These are phyloP conservation scores for Alternaria ethzedia DNA, from an alignment of 2,329 filamentous ascomycete species.

Conservation along the genomic window DNA sequence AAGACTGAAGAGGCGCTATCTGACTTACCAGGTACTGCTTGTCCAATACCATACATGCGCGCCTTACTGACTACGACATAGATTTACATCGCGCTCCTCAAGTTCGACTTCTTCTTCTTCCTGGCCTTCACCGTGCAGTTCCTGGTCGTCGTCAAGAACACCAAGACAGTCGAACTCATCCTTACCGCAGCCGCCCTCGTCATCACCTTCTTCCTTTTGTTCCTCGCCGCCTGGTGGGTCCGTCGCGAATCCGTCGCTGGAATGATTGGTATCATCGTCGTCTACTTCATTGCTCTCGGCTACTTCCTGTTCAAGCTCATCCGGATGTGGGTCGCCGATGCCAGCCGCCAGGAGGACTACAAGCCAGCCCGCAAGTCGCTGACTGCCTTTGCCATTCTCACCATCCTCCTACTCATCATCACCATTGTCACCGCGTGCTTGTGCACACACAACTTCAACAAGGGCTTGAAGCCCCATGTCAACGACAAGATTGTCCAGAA, in stretches of 20 bases:
- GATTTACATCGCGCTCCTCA: slow-evolving; percentile 97
- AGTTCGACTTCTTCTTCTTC: slow-evolving; percentile 99
- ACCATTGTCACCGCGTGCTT: slow-evolving; percentile 87
- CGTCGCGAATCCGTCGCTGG: slow-evolving; percentile 80
- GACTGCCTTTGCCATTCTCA: slow-evolving; percentile 93
- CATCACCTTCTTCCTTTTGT: slow-evolving; percentile 85
- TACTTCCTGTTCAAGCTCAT: slow-evolving; percentile 99
- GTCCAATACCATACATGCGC: background rate
- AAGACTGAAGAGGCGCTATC: slow-evolving; percentile 93
- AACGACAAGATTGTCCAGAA: slow-evolving; percentile 61
- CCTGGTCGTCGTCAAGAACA: slow-evolving; percentile 80
- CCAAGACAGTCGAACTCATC: slow-evolving; percentile 75
- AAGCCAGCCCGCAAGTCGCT: slow-evolving; percentile 80
- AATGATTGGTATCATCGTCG: slow-evolving; percentile 77
- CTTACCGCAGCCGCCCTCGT: slow-evolving; percentile 90
- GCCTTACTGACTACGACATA: slow-evolving; percentile 49
- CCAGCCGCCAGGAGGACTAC: slow-evolving; percentile 63
- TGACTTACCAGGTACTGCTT: slow-evolving; percentile 83
- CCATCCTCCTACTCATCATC: slow-evolving; percentile 83
- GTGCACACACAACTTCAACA: slow-evolving; percentile 89
- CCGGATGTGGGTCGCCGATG: slow-evolving; percentile 80
- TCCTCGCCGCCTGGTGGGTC: slow-evolving; percentile 84
- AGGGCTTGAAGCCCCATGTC: slow-evolving; percentile 87
- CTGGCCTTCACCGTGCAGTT: slow-evolving; percentile 98
- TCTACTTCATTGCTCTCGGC: slow-evolving; percentile 86